Evolutionary conservation across 768 basidiomycete genomes (phyloP), one percentile per base, ranked within the genome.

Genomic region (Lactarius psammicola): DNA sequence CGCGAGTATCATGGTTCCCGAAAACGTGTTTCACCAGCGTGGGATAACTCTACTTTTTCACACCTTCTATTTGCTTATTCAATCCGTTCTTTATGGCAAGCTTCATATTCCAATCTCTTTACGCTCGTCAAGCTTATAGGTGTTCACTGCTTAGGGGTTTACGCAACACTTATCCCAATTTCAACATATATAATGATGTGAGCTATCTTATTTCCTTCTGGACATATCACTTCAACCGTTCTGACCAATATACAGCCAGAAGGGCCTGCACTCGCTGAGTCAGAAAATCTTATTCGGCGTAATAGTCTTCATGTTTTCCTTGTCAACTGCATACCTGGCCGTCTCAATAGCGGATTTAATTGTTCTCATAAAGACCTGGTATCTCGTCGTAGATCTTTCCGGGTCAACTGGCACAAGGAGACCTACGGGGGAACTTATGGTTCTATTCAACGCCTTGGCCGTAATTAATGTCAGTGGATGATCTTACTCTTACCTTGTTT

Each of bases 381-480:
- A 30, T 28, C 54, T 55, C 54, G 18, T 28, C 8, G 17, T 55
- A n/a, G 17, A 28, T 33, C 17, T 28, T 15, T 31, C 51, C 4
- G 23, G 11, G 10, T 55, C 42, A 56, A 33, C 28, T 1, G 11
- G 11, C 28, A 31, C 20, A 51, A 62, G 26, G 30, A 5, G 31
- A 9, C 7, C 36, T 4, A 34, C 60, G 34, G 4, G 2, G 20
- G 57, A 46, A 31, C 18, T 66, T 13, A 9, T 60, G 38, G 56
- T 62, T 33, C 15, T 55, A 59, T 42, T 62, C 30, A 62, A 3
- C 26, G 60, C 65, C 17, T 26, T 66, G 20, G 34, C 60, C 31
- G 60, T 66, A 34, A 15, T 62, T 31, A 62, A 66, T 20, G 65
- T 66, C 42, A 38, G 64, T 65, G 17, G 23, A 18, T 33, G 31